phyloP scores from a whole-genome alignment of 2,329 filamentous ascomycete genomes.

The Colletotrichum chrysophilum region DNA sequence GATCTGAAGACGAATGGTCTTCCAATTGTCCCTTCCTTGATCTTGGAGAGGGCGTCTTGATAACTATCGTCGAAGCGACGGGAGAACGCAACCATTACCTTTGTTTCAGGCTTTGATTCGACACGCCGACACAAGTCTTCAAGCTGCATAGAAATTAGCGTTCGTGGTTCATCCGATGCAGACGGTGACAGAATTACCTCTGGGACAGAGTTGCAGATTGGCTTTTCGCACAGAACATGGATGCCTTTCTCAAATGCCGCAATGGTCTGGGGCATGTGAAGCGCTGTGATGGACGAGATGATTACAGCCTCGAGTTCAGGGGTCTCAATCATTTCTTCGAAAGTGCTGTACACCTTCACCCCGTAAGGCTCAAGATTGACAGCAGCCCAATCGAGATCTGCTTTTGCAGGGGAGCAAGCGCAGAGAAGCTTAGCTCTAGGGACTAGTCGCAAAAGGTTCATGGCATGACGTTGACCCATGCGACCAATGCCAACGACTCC shows the following conservation, averaged over 20 bases:
- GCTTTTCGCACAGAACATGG: slow-evolving; percentile 66
- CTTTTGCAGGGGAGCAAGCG: slow-evolving; percentile 49
- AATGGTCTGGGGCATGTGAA: slow-evolving; percentile 63
- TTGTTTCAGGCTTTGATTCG: slow-evolving; percentile 51
- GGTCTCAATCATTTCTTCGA: slow-evolving; percentile 49
- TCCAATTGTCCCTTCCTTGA: slow-evolving; percentile 60
- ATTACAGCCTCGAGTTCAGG: slow-evolving; percentile 44
- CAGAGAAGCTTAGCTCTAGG: slow-evolving; percentile 53
- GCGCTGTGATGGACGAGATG: slow-evolving; percentile 49
- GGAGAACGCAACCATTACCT: slow-evolving; percentile 46
- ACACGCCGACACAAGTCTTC: neutral
- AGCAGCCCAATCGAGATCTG: slow-evolving; percentile 49
- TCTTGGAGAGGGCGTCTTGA: slow-evolving; percentile 59
- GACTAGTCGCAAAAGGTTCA: slow-evolving; percentile 48
- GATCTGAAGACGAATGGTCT: slow-evolving; percentile 64
- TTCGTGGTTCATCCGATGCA: neutral
- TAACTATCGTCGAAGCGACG: slow-evolving; percentile 69
- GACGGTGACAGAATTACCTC: slow-evolving; percentile 43
- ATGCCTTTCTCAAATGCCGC: slow-evolving; percentile 57
- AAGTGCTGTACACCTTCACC: slow-evolving; percentile 47
- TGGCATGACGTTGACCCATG: slow-evolving; percentile 57
- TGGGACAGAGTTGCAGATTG: slow-evolving; percentile 61
- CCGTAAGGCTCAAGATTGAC: slow-evolving; percentile 45
- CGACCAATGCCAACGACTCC: slow-evolving; percentile 55
- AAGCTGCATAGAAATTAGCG: neutral